These are phyloP conservation scores for Penicillium tannophilum DNA, from an alignment of 495 filamentous ascomycete species.

Conservation along the genomic window DNA sequence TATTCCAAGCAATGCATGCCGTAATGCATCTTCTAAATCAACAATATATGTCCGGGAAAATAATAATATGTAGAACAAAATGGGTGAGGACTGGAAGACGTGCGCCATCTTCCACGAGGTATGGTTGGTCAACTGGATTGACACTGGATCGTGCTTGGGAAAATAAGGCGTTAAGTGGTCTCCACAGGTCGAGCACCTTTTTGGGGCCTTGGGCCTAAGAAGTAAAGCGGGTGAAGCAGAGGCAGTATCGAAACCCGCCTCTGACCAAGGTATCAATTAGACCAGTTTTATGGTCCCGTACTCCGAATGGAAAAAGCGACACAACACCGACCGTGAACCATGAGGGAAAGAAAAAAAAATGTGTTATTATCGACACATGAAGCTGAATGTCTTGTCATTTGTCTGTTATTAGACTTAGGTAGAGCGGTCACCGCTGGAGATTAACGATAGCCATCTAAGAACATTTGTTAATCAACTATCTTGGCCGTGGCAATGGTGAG, in stretches of 20 bases:
- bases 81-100: background rate
- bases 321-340: background rate
- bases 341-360: background rate
- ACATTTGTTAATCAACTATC: slow-evolving; percentile 11
- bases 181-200: background rate
- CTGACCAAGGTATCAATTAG: slow-evolving; percentile 11
- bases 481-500: background rate
- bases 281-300: slow-evolving; percentile 5
- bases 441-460: slow-evolving; percentile 48
- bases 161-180: too few relatives aligned
- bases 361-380: background rate
- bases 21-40: slow-evolving; percentile 41
- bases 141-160: background rate
- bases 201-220: background rate
- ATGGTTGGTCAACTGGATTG: background rate
- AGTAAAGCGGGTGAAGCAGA: background rate
- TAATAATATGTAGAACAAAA: slow-evolving; percentile 22
- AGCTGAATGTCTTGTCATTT: background rate
- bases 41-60: slow-evolving; percentile 32
- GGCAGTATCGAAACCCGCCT: background rate
- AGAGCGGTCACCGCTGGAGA: slow-evolving; percentile 40
- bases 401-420: background rate
- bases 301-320: background rate
- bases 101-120: background rate
- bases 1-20: slow-evolving; percentile 38